Percentiles rank a stretch among this genome's conserved stretches.
Evolutionary conservation across 495 filamentous ascomycete genomes (phyloP).

Genomic region (Penicillium manginii): DNA sequence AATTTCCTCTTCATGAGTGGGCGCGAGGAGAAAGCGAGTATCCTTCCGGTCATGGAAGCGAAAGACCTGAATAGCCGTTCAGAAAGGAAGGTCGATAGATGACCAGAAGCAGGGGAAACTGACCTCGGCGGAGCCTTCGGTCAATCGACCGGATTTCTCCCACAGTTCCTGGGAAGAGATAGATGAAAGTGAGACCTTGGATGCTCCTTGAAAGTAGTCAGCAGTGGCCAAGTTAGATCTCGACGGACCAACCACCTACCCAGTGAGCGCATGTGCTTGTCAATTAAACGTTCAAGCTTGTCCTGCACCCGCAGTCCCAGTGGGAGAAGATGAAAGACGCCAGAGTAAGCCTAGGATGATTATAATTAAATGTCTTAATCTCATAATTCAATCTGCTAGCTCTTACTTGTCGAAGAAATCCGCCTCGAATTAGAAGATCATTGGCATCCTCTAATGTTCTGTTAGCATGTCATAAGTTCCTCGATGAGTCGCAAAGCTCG

Average conservation of each 20-base stretch:
- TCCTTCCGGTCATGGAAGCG: constrained; percentile 79
- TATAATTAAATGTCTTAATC: background rate
- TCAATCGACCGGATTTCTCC: constrained; percentile 68
- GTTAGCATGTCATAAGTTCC: constrained; percentile 19
- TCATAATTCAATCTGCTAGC: background rate
- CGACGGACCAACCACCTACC: constrained; percentile 47
- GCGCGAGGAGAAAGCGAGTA: constrained; percentile 75
- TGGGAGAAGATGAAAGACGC: constrained; percentile 91
- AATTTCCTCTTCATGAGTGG: constrained; percentile 97
- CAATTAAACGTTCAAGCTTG: constrained; percentile 83
- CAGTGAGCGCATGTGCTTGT: constrained; percentile 81
- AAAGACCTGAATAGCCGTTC: constrained; percentile 64
- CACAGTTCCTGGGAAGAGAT: constrained; percentile 86
- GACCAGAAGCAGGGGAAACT: background rate
- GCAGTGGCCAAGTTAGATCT: constrained; percentile 4
- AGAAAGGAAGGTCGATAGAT: background rate
- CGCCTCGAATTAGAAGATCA: constrained; percentile 72
- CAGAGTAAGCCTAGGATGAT: constrained; percentile 68
- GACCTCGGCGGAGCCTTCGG: constrained; percentile 66
- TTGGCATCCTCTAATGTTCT: constrained; percentile 63
- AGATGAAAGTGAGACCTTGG: constrained; percentile 84
- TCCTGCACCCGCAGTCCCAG: constrained; percentile 87
- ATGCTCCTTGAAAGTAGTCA: constrained; percentile 63
- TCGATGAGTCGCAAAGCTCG: background rate
- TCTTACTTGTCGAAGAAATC: constrained; percentile 76